These are phyloP conservation scores for Penicillium daleae DNA, from an alignment of 495 filamentous ascomycete genomes.

Conservation along the genomic window DNA sequence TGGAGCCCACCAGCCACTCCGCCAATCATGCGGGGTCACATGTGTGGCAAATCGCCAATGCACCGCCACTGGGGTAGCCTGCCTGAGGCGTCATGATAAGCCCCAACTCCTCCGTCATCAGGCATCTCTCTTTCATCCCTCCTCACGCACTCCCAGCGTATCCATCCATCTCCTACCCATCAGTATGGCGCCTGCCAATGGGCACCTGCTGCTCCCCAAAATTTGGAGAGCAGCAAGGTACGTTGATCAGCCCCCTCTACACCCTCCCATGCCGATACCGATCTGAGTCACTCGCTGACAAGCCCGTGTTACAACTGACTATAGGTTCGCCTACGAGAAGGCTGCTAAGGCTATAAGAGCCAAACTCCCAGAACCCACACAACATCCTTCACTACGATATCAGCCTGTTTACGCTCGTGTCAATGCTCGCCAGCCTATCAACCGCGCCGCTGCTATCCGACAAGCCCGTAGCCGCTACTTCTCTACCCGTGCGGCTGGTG, in stretches of 20 bases:
- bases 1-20: conserved; percentile 5
- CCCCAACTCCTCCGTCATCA: conserved; percentile 34
- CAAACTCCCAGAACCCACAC: conserved; percentile 60
- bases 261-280: conserved; percentile 3
- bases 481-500: conserved; percentile 66
- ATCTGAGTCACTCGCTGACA: conserved; percentile 30
- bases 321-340: conserved; percentile 66
- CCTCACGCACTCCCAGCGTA: conserved; percentile 12
- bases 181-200: conserved; percentile 68
- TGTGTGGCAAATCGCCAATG: conserved; percentile 36
- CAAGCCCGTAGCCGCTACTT: conserved; percentile 75
- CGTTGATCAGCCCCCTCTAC: conserved; percentile 21
- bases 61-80: conserved; percentile 34
- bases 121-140: conserved; percentile 30
- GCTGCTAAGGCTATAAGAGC: conserved; percentile 63
- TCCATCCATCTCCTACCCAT: conserved; percentile 23
- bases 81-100: conserved; percentile 28
- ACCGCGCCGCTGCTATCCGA: conserved; percentile 70
- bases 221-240: conserved; percentile 68
- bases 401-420: conserved; percentile 58
- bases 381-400: conserved; percentile 43
- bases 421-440: conserved; percentile 69
- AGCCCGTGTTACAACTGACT: not conserved
- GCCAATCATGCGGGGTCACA: conserved; percentile 27
- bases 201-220: conserved; percentile 73